Percentiles rank a stretch among this genome's conserved stretches.
phyloP scores from a whole-genome alignment of 176 grass and related monocot genomes.

The Melocanna baccifera region DNA sequence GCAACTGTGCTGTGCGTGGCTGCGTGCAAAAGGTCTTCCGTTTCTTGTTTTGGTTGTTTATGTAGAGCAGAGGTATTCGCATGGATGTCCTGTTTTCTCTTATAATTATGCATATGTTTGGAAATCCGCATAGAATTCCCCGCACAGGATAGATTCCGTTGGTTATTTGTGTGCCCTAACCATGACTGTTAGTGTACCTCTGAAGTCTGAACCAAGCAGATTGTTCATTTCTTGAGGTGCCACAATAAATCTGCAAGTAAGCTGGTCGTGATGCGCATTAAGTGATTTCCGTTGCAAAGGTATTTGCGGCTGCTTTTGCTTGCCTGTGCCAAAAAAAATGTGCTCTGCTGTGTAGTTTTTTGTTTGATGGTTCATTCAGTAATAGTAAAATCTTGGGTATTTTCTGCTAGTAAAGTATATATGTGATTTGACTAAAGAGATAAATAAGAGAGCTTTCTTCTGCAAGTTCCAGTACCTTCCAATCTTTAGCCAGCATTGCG shows the following conservation, averaged over 20 bases:
- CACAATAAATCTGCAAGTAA: neutral
- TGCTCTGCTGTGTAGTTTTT: neutral
- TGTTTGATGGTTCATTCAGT: neutral
- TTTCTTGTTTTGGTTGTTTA: too few species aligned
- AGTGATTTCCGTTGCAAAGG: neutral
- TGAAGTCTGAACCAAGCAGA: neutral
- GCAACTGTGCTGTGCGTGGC: too few species aligned
- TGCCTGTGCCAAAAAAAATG: too few species aligned
- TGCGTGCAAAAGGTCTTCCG: too few species aligned
- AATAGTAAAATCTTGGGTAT: neutral
- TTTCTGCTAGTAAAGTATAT: neutral
- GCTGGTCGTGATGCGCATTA: neutral
- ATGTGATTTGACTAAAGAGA: neutral
- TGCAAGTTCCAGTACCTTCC: neutral
- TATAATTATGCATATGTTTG: too few species aligned
- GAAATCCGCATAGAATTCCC: too few species aligned
- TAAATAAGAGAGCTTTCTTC: neutral
- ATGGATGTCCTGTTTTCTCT: too few species aligned
- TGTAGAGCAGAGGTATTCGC: too few species aligned
- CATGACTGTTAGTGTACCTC: neutral
- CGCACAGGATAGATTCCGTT: too few species aligned
- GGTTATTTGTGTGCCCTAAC: too few species aligned
- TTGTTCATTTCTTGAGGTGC: neutral
- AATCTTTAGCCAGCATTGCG: too few species aligned
- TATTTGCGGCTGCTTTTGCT: neutral